phyloP scores from a whole-genome alignment of 2,329 filamentous ascomycete species.

The Colletotrichum sidae region DNA sequence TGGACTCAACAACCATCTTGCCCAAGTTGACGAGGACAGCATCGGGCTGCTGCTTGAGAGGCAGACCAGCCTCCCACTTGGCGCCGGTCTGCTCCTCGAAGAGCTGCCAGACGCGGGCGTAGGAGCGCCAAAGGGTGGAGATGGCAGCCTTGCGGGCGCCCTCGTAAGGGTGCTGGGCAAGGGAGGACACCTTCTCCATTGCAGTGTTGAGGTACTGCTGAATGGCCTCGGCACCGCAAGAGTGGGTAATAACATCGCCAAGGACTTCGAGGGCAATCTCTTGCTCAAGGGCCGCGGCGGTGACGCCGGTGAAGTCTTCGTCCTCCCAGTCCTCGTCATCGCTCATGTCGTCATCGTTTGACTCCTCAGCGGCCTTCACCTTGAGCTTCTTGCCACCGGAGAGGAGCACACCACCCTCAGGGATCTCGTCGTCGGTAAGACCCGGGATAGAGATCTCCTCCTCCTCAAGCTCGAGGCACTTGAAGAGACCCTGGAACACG shows the following conservation, averaged over 20 bases:
- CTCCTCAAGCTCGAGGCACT: conserved; percentile 87
- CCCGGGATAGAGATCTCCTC: conserved; percentile 87
- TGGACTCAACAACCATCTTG: conserved; percentile 85
- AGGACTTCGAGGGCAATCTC: conserved; percentile 97
- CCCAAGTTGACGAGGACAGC: conserved; percentile 86
- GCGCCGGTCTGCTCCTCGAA: conserved; percentile 81
- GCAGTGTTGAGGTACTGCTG: conserved; percentile 90
- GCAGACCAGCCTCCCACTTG: conserved; percentile 92
- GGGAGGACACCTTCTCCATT: conserved; percentile 81
- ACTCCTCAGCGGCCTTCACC: conserved; percentile 68
- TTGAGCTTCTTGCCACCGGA: conserved; percentile 88
- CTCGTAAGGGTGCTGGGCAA: conserved; percentile 91
- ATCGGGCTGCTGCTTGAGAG: conserved; percentile 82
- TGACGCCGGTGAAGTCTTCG: conserved; percentile 85
- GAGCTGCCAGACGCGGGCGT: conserved; percentile 89
- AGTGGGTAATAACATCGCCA: conserved; percentile 90
- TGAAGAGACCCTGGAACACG: conserved; percentile 83
- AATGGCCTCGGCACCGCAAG: conserved; percentile 77
- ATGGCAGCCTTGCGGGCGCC: conserved; percentile 93
- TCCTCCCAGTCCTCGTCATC: conserved; percentile 84
- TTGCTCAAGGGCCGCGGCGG: conserved; percentile 92
- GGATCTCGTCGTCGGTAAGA: conserved; percentile 60
- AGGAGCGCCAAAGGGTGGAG: conserved; percentile 91
- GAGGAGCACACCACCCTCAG: conserved; percentile 75
- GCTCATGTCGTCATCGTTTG: conserved; percentile 69